Evolutionary conservation across 2,329 filamentous ascomycete genomes (phyloP).

Genomic region (Stagonosporopsis tanaceti): DNA sequence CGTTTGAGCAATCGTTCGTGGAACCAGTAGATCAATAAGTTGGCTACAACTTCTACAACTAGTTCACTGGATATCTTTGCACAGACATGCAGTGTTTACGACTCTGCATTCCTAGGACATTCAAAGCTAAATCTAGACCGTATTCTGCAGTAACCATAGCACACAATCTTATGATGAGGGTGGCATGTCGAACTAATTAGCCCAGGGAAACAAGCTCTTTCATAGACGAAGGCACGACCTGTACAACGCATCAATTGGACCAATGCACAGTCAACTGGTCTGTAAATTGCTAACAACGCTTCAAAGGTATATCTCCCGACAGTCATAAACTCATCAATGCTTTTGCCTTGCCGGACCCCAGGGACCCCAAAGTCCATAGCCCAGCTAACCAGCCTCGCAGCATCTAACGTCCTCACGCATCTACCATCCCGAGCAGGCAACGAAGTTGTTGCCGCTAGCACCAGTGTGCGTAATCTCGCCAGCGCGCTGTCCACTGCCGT

Average conservation of each 20-base stretch:
- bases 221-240: too few species aligned
- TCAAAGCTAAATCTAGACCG: too few species aligned
- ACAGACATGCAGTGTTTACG: too few species aligned
- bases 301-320: conserved; percentile 7
- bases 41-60: too few species aligned
- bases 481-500: conserved; percentile 62
- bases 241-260: background rate
- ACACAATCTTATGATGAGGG: too few species aligned
- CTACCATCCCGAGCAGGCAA: conserved; percentile 61
- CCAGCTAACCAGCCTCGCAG: background rate
- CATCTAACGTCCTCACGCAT: conserved; percentile 54
- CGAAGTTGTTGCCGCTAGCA: conserved; percentile 72
- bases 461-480: conserved; percentile 76
- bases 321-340: conserved; percentile 1
- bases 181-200: too few species aligned
- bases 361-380: background rate
- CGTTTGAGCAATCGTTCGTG: too few species aligned
- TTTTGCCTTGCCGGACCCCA: background rate
- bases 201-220: too few species aligned
- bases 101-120: too few species aligned
- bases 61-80: too few species aligned
- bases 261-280: background rate
- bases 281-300: background rate
- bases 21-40: too few species aligned
- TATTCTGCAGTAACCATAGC: too few species aligned